Percentiles rank a stretch among this genome's conserved stretches.
phyloP scores from a whole-genome alignment of 192 early-diverging fungal genomes.

The Mortierella alpina region DNA sequence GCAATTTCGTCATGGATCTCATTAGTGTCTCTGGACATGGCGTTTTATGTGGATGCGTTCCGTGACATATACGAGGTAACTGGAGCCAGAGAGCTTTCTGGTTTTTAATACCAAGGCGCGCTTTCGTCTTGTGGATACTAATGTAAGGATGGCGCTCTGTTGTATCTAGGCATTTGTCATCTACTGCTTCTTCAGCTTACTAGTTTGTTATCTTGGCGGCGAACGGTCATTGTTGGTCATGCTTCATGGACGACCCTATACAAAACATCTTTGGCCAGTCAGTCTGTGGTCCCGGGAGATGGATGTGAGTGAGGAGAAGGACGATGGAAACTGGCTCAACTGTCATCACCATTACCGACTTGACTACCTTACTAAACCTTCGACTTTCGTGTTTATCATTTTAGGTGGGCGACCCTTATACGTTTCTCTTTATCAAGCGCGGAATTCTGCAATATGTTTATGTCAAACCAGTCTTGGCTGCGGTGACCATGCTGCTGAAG shows the following conservation, averaged over 20 bases:
- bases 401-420: conserved; percentile 85
- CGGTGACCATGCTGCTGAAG: conserved; percentile 85
- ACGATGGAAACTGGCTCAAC: not conserved
- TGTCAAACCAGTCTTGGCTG: conserved; percentile 85
- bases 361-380: not conserved
- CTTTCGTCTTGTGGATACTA: not conserved
- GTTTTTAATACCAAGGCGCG: not conserved
- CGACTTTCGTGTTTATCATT: not conserved
- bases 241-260: conserved; percentile 80
- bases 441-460: conserved; percentile 96
- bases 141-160: too few species aligned
- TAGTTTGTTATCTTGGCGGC: conserved; percentile 90
- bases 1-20: conserved; percentile 84
- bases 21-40: conserved; percentile 75
- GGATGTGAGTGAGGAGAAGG: conserved; percentile 57
- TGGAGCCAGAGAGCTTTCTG: not conserved
- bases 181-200: conserved; percentile 91
- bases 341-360: not conserved
- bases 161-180: conserved; percentile 84
- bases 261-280: conserved; percentile 86
- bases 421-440: conserved; percentile 86
- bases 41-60: conserved; percentile 90
- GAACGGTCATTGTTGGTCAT: conserved; percentile 86
- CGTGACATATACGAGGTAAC: conserved; percentile 57
- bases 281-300: conserved; percentile 77